Percentiles rank a stretch among this genome's conserved stretches.
These are phyloP conservation scores for Beauveria caledonica DNA, from an alignment of 2,329 filamentous ascomycete genomes.

Conservation along the genomic window DNA sequence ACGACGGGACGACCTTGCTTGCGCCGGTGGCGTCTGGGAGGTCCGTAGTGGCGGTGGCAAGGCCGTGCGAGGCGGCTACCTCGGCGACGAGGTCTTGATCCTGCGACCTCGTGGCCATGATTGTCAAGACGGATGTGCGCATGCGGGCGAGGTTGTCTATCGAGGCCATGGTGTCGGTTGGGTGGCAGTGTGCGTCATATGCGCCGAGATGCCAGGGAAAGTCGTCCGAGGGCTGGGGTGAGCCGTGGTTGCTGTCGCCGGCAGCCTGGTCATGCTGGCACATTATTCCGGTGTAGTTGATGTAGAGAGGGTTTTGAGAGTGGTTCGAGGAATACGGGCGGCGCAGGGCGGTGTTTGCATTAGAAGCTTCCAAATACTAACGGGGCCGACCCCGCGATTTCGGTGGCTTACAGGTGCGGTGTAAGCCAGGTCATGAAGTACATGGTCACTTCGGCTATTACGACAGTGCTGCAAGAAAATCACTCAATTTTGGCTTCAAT, in stretches of 20 bases:
- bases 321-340: not conserved
- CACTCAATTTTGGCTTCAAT: too few relatives aligned
- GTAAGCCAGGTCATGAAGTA: not conserved
- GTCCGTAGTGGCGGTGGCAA: constrained; percentile 19
- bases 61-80: constrained; percentile 49
- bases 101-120: constrained; percentile 70
- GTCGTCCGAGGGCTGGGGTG: constrained; percentile 15
- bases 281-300: not conserved
- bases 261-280: not conserved
- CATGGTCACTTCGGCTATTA: not conserved
- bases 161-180: constrained; percentile 65
- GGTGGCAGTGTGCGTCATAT: constrained; percentile 77
- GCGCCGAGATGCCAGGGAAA: constrained; percentile 66
- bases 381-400: not conserved
- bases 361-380: not conserved
- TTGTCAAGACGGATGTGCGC: constrained; percentile 56
- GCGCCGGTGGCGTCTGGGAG: constrained; percentile 10
- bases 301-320: not conserved
- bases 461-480: not conserved
- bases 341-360: too few relatives aligned
- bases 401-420: not conserved
- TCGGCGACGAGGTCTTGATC: constrained; percentile 66
- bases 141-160: constrained; percentile 52
- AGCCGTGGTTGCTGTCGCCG: too few relatives aligned
- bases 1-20: constrained; percentile 51